Base-by-base conservation (phyloP, 108 stramenopile genomes). In the Stephanodiscus minutulus region DNA sequence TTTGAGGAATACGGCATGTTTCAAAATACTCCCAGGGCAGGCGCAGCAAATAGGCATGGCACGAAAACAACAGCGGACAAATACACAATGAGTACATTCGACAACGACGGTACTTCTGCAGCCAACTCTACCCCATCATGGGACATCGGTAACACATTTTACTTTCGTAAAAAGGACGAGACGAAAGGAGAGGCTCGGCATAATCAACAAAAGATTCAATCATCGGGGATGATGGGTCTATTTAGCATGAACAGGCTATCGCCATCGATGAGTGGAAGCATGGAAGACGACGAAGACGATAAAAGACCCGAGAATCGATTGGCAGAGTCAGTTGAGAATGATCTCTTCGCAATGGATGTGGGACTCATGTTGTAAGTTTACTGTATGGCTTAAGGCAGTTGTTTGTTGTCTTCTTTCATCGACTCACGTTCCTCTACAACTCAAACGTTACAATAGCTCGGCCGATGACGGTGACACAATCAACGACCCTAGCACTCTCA, bases 401-500 rank as follows among this genome's bases (percentile, higher is more conserved):
- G 17, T 6, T 37, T 31, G 10, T 36, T 61, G 33, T 33, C 36
- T 33, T 61, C 60, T 33, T 18, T 35, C 60, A 61, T 61, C 60
- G 3, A 36, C 12, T 43, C 9, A 44, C 43, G 13, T 44, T 44
- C 43, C 13, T 11, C 47, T 5, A 57, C 41, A 39, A 33, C 33
- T 33, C 31, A 33, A 33, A 2, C 21, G 20, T 22, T 7, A 11
- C 20, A 44, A 37, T 65, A 76, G 74, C 67, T 79, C 78, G 29
- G 55, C 72, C 20, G 78, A 79, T 47, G 78, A 73, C 21, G 78
- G 78, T 29, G 78, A 79, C 62, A 79, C 72, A 41, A 79, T 79
- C 24, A 61, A 52, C 53, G 59, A 79, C 52, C 61, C 63, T 22
- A 43, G 60, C 6, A n/a, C 31, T 22, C 66, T 64, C 43, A 3